phyloP scores from a whole-genome alignment of 2,329 filamentous ascomycete species.

The Aspergillus floridensis region DNA sequence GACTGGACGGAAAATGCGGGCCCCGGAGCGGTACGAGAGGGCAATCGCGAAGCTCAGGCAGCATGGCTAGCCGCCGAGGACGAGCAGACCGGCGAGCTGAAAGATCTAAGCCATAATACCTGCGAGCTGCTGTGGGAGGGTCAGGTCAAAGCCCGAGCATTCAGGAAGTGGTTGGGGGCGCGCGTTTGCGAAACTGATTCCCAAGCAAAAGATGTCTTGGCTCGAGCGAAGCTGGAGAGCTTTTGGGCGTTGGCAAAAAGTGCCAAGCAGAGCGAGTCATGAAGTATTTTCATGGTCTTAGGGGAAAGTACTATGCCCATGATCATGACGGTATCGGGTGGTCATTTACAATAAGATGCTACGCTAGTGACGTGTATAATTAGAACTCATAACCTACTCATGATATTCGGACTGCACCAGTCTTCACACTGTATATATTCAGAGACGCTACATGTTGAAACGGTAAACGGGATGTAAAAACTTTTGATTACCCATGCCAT shows the following conservation, averaged over 20 bases:
- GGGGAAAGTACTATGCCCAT: not conserved
- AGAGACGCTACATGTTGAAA: not conserved
- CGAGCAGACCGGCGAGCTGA: conserved; percentile 68
- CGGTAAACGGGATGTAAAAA: not conserved
- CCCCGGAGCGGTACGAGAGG: conserved; percentile 57
- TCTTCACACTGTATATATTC: conserved; percentile 2
- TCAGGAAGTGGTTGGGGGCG: conserved; percentile 78
- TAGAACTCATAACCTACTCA: not conserved
- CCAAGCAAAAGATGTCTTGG: conserved; percentile 77
- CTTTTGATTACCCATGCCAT: conserved; percentile 3
- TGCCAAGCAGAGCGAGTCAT: conserved; percentile 40
- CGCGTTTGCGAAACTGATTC: conserved; percentile 91
- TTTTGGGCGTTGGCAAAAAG: conserved; percentile 91
- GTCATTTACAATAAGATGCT: not conserved
- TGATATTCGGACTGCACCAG: not conserved
- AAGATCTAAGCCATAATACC: conserved; percentile 77
- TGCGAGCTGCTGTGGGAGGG: conserved; percentile 89
- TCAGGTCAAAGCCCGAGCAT: conserved; percentile 73
- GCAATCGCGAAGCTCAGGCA: conserved; percentile 61
- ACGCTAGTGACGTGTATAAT: not conserved
- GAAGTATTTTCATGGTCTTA: conserved; percentile 4
- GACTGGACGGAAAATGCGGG: conserved; percentile 89
- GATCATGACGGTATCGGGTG: conserved; percentile 8
- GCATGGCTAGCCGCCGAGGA: conserved; percentile 77
- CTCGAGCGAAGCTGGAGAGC: conserved; percentile 84